Evolutionary conservation across 129 eudicot genomes (phyloP), one percentile per base, ranked within the genome.

Genomic region (Chrysanthemum makinoi): DNA sequence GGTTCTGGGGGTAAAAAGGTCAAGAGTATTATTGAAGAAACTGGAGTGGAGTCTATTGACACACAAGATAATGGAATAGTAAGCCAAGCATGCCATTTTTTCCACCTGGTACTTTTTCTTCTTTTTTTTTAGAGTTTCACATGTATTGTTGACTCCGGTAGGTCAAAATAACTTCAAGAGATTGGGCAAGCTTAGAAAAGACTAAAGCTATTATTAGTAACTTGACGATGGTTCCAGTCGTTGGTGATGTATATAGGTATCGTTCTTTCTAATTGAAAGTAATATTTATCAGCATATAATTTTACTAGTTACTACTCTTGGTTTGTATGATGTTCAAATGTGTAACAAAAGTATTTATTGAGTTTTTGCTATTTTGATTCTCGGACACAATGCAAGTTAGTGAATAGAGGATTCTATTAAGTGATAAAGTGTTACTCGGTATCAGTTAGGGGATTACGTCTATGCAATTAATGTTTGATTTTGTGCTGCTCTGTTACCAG

Each of bases 1-100:
- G 99, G 99, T 62, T 62, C 95, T 52, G 99, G 99, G 72, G 99
- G 99, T 53, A 95, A 95, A 74, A 95, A 86, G 77, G 89, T 95
- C 77, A 90, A 82, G 81, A 90, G 96, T 83, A 95, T 95, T 61
- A 95, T 95, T 72, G 99, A 95, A 88, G 99, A 84, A 73, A 80
- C 96, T 65, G 99, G 99, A 22, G 88, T 95, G 55, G 94, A 90
- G 35, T 74, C 85, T 69, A 95, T 95, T 46, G 99, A 95, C 57
- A 81, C 97, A 24, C 88, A 81, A 75, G 97, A 95, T 28, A 78
- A 90, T 80, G 99, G 99, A 81, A 71, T 76, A 53, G 99, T 94
- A 87, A 73, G 96, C 77, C 72, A 52, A 72, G 33, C 35, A 66
- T 68, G 16, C 55, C 13, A 22, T 50, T 18, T 55, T 46, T 20